Percentiles rank a stretch among this genome's conserved stretches.
Conservation (phyloP, 257 asterid species). For the Ligustrum vulgare region DNA sequence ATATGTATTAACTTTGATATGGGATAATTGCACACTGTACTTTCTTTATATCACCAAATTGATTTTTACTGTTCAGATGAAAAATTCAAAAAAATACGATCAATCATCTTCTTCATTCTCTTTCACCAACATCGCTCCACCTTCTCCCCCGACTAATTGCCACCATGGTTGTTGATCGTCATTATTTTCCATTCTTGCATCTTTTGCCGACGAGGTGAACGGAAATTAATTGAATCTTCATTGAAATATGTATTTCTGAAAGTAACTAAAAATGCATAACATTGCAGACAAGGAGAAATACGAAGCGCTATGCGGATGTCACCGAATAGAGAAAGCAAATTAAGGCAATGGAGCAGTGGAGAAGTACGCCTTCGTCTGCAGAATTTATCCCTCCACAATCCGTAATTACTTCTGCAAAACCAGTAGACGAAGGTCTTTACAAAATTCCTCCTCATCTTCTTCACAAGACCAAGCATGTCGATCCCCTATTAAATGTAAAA, state of each 20-base stretch:
- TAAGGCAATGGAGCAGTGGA: constrained; percentile 37
- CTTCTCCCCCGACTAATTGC: no score
- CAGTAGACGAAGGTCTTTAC: constrained; percentile 94
- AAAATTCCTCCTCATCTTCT: constrained; percentile 76
- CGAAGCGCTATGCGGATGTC: constrained; percentile 20
- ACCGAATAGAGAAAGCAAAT: constrained; percentile 39
- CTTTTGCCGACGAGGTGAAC: no score
- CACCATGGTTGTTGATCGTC: no score
- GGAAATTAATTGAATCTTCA: not conserved
- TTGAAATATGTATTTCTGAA: not conserved
- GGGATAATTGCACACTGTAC: no score
- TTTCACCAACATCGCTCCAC: no score
- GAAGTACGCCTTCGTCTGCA: constrained; percentile 18
- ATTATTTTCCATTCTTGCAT: no score
- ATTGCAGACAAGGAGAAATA: constrained; percentile 26
- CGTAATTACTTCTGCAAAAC: constrained; percentile 38
- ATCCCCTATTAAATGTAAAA: no score
- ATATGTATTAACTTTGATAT: no score
- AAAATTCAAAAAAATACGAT: no score
- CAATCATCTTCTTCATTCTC: no score
- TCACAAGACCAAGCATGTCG: constrained; percentile 49
- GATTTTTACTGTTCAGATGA: no score
- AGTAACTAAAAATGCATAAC: not conserved
- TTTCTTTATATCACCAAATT: no score
- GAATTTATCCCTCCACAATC: constrained; percentile 24